Evolutionary conservation across 257 asterid species (phyloP).

Genomic region (Solanum pinnatisectum): DNA sequence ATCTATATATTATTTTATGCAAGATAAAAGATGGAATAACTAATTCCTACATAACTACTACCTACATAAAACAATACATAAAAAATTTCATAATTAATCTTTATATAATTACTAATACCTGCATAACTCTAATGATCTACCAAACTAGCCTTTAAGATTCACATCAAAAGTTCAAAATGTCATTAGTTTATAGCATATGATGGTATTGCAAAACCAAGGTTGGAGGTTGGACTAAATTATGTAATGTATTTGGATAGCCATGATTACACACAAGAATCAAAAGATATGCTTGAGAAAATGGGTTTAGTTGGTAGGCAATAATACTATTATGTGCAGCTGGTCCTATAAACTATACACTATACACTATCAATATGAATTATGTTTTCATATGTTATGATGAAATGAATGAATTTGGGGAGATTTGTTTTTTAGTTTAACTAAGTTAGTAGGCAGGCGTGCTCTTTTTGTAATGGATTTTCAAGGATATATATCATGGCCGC

Average conservation of each 20-base stretch:
- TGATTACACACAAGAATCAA: neutral
- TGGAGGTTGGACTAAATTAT: neutral
- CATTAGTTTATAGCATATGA: neutral
- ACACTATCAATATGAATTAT: neutral
- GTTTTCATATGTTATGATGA: neutral
- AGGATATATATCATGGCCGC: conserved; percentile 22
- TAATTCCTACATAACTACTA: neutral
- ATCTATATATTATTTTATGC: neutral
- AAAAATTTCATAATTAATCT: too few species aligned
- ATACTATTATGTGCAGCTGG: neutral
- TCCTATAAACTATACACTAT: neutral
- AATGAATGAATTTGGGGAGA: neutral
- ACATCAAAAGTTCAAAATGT: neutral
- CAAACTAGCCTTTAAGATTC: neutral
- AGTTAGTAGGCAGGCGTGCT: conserved; percentile 1
- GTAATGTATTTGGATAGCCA: neutral
- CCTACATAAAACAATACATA: too few species aligned
- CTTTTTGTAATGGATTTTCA: conserved; percentile 6
- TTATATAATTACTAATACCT: too few species aligned
- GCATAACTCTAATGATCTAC: too few species aligned
- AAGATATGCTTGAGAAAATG: neutral
- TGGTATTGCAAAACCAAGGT: neutral
- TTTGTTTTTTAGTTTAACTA: neutral
- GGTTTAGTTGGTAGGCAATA: neutral
- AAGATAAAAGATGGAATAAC: neutral